phyloP scores from a whole-genome alignment of 176 grass and related monocot genomes.

The Triticum urartu region DNA sequence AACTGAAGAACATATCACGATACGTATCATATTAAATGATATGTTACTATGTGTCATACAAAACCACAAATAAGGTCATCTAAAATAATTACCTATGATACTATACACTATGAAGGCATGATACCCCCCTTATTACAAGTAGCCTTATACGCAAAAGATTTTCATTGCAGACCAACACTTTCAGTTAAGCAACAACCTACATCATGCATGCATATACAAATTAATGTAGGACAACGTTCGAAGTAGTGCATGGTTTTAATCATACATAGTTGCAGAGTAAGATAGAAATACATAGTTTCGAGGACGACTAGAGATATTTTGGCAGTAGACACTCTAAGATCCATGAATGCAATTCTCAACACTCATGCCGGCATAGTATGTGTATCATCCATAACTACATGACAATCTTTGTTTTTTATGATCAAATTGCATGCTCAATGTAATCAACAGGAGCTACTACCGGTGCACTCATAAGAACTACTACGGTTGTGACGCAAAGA shows the following conservation, averaged over 20 bases:
- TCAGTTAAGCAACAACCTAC: not conserved
- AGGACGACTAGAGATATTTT: not conserved
- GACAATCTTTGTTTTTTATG: not conserved
- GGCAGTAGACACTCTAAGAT: not conserved
- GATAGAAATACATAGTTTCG: not conserved
- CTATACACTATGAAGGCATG: too few species aligned
- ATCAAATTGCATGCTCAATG: not conserved
- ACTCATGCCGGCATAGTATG: too few species aligned
- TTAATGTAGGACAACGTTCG: not conserved
- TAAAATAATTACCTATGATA: too few species aligned
- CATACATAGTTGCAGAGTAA: not conserved
- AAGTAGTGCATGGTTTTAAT: not conserved
- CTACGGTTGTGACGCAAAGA: constrained; percentile 87
- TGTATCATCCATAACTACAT: not conserved
- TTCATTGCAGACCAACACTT: not conserved
- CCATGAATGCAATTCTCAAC: not conserved
- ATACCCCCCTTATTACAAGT: too few species aligned
- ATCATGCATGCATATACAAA: not conserved
- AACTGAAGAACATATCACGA: too few species aligned
- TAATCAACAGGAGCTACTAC: constrained; percentile 73
- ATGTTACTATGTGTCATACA: too few species aligned
- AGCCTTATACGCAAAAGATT: not conserved
- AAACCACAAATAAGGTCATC: too few species aligned
- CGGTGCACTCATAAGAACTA: constrained; percentile 90
- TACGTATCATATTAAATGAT: too few species aligned